A percentile compares a stretch with the other conserved stretches of the same genome.
Conservation (phyloP, 352 stramenopile species). For the Globisporangium rhizosaccharum region DNA sequence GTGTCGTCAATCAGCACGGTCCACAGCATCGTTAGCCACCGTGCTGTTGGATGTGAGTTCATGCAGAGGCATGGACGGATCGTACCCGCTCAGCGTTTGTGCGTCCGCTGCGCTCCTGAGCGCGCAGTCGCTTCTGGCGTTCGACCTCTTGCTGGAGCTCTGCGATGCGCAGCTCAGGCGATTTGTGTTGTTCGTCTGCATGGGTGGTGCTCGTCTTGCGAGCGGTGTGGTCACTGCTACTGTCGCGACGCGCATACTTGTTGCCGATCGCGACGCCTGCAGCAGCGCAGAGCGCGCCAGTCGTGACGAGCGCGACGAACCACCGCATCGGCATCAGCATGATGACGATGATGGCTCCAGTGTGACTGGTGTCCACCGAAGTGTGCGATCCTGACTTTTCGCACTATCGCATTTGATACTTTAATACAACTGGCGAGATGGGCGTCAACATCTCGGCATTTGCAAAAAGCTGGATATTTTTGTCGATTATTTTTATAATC, state of each 20-base stretch:
- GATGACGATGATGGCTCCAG: not conserved
- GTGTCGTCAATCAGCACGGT: too few species aligned
- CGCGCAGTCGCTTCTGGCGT: conserved; percentile 61
- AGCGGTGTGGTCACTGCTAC: not conserved
- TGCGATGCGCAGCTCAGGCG: conserved; percentile 28
- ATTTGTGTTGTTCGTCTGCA: not conserved
- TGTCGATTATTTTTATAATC: too few species aligned
- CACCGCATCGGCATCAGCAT: conserved; percentile 7
- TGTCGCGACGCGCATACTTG: not conserved
- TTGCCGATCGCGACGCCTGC: conserved; percentile 9
- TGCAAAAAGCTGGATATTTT: too few species aligned
- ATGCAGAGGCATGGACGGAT: not conserved
- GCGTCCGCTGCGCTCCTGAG: conserved; percentile 65
- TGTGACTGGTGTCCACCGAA: too few species aligned
- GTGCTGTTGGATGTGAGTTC: not conserved
- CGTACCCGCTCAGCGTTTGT: conserved; percentile 58
- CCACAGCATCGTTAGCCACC: too few species aligned
- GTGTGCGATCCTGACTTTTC: too few species aligned
- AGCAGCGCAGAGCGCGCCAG: conserved; percentile 8
- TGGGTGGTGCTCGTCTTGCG: not conserved
- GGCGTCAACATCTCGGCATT: too few species aligned
- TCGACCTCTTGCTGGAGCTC: conserved; percentile 61
- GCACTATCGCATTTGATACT: too few species aligned
- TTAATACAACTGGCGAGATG: too few species aligned
- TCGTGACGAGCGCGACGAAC: conserved; percentile 10